Conservation (phyloP, 1,284 basidiomycete genomes). For the Microbotryum violaceum region DNA sequence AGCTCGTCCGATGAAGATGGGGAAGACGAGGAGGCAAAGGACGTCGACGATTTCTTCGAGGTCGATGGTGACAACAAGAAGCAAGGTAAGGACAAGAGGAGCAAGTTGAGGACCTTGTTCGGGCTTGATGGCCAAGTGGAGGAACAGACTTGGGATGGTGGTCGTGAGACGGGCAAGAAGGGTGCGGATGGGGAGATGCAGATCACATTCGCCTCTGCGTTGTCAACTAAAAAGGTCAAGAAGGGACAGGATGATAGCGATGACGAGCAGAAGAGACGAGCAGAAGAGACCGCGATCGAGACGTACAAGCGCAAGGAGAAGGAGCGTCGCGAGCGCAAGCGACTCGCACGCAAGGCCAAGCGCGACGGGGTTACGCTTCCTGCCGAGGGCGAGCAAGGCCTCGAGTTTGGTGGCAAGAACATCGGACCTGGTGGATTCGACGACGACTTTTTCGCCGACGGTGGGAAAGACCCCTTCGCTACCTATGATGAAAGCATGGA, state of each 20-base stretch:
- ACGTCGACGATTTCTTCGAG: slow-evolving; percentile 30
- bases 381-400: slow-evolving; percentile 9
- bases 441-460: slow-evolving; percentile 34
- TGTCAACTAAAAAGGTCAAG: slow-evolving; percentile 45
- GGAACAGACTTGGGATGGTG: slow-evolving; percentile 28
- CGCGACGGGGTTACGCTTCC: slow-evolving; percentile 32
- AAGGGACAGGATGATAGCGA: slow-evolving; percentile 32
- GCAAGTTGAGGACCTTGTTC: slow-evolving; percentile 22
- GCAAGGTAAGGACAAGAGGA: slow-evolving; percentile 17
- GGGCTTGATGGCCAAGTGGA: slow-evolving; percentile 17
- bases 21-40: slow-evolving; percentile 39
- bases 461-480: slow-evolving; percentile 58
- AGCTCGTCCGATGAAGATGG: slow-evolving; percentile 53
- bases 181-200: slow-evolving; percentile 56
- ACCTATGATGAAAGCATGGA: slow-evolving; percentile 42
- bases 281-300: slow-evolving; percentile 69
- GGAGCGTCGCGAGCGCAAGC: slow-evolving; percentile 69
- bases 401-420: slow-evolving; percentile 25
- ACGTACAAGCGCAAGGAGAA: slow-evolving; percentile 74
- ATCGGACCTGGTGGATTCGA: slow-evolving; percentile 31
- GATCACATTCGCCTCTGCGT: slow-evolving; percentile 82
- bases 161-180: slow-evolving; percentile 7
- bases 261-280: slow-evolving; percentile 38
- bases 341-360: slow-evolving; percentile 44
- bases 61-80: slow-evolving; percentile 13